phyloP scores from a whole-genome alignment of 73 alveolate species.

The Diophrys sp. region DNA sequence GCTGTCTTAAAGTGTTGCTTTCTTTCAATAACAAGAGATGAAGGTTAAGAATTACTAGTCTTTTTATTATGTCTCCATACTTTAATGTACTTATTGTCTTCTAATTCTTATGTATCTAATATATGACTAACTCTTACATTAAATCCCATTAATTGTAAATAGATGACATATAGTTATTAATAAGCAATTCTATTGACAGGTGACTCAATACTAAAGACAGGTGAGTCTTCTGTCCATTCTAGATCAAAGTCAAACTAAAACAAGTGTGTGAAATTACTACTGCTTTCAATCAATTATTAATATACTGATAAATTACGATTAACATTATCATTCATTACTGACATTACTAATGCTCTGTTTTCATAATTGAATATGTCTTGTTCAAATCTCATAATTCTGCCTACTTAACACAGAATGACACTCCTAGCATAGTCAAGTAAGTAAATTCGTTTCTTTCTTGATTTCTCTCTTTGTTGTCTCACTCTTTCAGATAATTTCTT shows the following conservation, averaged over 20 bases:
- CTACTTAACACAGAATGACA: conserved; percentile 6
- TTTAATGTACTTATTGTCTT: background rate
- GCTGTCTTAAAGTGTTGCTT: conserved; percentile 4
- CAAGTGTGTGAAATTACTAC: background rate
- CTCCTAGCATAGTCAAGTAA: no score
- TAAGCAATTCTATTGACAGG: background rate
- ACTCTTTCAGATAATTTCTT: background rate
- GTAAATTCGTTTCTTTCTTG: background rate
- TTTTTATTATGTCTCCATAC: conserved; percentile 9
- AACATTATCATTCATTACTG: background rate
- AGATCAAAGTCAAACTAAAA: no score
- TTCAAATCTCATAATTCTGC: conserved; percentile 8
- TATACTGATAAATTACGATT: background rate
- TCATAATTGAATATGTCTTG: conserved; percentile 19
- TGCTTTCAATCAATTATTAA: background rate
- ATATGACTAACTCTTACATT: background rate
- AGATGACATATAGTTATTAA: background rate
- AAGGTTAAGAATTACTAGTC: background rate
- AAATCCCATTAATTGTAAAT: background rate
- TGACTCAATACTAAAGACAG: no score
- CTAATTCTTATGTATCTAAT: background rate
- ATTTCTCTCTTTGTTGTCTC: background rate
- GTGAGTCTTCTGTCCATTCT: no score
- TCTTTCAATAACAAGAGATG: background rate
- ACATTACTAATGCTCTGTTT: background rate